These are phyloP conservation scores for Chlorella sorokiniana DNA, from an alignment of 139 green algal species.

Conservation along the genomic window DNA sequence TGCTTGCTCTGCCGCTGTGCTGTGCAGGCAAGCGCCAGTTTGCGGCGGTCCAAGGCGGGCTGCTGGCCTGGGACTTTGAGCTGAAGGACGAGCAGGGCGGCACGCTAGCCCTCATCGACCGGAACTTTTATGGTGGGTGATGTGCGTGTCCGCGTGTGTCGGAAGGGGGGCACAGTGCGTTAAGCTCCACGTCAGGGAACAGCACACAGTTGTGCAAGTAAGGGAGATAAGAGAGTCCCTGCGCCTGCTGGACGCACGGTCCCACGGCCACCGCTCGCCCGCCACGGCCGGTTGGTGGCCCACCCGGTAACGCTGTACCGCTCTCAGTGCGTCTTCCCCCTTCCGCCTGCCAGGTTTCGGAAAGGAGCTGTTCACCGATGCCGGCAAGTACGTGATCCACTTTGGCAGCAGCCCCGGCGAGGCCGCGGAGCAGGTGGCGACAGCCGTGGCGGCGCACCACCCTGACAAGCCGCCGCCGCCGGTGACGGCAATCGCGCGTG, in stretches of 20 bases:
- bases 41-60: slow-evolving; percentile 66
- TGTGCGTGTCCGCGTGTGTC: not conserved
- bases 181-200: too few relatives aligned
- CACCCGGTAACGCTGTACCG: too few relatives aligned
- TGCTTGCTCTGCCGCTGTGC: not conserved
- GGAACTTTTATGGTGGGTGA: slow-evolving; percentile 69
- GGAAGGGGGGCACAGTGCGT: not conserved
- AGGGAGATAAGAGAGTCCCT: not conserved
- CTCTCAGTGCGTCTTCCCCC: not conserved
- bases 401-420: slow-evolving; percentile 66
- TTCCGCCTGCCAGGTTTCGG: slow-evolving; percentile 42
- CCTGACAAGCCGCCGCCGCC: slow-evolving; percentile 47
- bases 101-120: slow-evolving; percentile 85
- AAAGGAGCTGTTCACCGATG: slow-evolving; percentile 65
- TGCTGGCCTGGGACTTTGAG: slow-evolving; percentile 90
- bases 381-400: slow-evolving; percentile 88
- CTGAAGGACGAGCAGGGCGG: slow-evolving; percentile 71
- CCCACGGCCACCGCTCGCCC: not conserved
- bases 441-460: slow-evolving; percentile 42
- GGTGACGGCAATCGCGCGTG: slow-evolving; percentile 61
- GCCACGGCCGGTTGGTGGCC: too few relatives aligned
- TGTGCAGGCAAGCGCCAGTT: slow-evolving; percentile 61
- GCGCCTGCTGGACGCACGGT: too few relatives aligned
- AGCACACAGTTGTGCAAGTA: not conserved
- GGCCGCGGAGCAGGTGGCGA: slow-evolving; percentile 51